These are phyloP conservation scores for Boletus coccyginus DNA, from an alignment of 768 basidiomycete species.

Conservation along the genomic window DNA sequence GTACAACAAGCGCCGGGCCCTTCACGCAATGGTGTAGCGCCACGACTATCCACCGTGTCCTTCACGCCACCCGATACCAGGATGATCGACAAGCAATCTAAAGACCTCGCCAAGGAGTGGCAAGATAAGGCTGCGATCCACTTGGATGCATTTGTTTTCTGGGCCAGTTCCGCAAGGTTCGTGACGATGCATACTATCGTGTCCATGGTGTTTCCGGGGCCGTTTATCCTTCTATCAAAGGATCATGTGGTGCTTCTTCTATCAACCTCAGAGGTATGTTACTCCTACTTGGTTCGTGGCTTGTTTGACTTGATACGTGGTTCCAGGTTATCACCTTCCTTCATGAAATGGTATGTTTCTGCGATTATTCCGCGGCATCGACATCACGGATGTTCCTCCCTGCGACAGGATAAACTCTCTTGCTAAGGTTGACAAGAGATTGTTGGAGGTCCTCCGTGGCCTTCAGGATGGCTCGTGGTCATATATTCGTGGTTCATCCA, in stretches of 20 bases:
- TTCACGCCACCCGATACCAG: not conserved
- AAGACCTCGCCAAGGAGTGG: constrained; percentile 28
- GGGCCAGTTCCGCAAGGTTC: constrained; percentile 75
- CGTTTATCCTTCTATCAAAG: constrained; percentile 35
- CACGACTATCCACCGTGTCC: not conserved
- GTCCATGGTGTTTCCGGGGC: not conserved
- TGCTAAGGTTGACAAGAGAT: constrained; percentile 61
- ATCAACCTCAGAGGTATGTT: constrained; percentile 63
- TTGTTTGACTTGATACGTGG: constrained; percentile 1
- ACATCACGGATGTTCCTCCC: not conserved
- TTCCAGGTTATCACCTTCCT: constrained; percentile 36
- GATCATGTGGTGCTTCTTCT: constrained; percentile 90
- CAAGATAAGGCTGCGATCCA: constrained; percentile 40
- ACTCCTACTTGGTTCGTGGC: not conserved
- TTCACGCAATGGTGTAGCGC: not conserved
- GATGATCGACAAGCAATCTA: constrained; percentile 9
- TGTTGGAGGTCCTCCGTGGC: constrained; percentile 52
- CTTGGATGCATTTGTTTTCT: constrained; percentile 71
- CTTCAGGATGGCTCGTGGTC: constrained; percentile 59
- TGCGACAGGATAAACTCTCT: constrained; percentile 58
- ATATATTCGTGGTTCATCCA: constrained; percentile 45
- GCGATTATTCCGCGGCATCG: not conserved
- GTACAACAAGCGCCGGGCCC: not conserved
- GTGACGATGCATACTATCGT: constrained; percentile 10
- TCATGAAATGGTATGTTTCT: constrained; percentile 59